Evolutionary conservation across 75 land plant genomes (phyloP).

Genomic region (Cupressus sempervirens): DNA sequence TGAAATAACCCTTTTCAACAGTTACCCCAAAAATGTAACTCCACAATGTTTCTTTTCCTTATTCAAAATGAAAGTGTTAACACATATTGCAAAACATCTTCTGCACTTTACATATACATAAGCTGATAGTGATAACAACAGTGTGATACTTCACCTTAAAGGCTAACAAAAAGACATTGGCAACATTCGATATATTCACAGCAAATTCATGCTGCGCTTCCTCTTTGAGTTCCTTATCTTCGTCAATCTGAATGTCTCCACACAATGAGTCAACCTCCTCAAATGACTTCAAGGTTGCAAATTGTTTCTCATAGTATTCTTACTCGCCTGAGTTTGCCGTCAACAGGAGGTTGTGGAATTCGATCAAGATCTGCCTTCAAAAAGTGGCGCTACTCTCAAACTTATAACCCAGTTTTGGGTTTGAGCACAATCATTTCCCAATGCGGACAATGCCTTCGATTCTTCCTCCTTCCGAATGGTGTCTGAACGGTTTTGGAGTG

Average conservation of each 20-base stretch:
- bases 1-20: too few species aligned
- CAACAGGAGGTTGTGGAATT: too few species aligned
- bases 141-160: slow-evolving; percentile 50
- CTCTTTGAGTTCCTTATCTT: slow-evolving; percentile 20
- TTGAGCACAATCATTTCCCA: too few species aligned
- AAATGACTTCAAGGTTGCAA: slow-evolving; percentile 61
- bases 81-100: too few species aligned
- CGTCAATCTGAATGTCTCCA: slow-evolving; percentile 14
- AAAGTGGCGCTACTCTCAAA: too few species aligned
- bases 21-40: background rate
- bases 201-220: slow-evolving; percentile 35
- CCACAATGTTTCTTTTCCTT: too few species aligned
- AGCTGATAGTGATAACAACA: background rate
- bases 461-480: too few species aligned
- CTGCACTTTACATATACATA: background rate
- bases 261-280: slow-evolving; percentile 43
- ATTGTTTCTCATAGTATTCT: slow-evolving; percentile 62
- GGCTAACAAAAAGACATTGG: slow-evolving; percentile 56
- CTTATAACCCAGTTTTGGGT: too few species aligned
- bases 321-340: slow-evolving; percentile 65
- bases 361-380: too few species aligned
- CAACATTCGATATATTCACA: slow-evolving; percentile 73
- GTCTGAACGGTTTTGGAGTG: too few species aligned
- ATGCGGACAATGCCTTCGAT: too few species aligned
- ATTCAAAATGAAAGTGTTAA: too few species aligned